phyloP scores from a whole-genome alignment of 768 basidiomycete genomes.

The Zangia roseola region DNA sequence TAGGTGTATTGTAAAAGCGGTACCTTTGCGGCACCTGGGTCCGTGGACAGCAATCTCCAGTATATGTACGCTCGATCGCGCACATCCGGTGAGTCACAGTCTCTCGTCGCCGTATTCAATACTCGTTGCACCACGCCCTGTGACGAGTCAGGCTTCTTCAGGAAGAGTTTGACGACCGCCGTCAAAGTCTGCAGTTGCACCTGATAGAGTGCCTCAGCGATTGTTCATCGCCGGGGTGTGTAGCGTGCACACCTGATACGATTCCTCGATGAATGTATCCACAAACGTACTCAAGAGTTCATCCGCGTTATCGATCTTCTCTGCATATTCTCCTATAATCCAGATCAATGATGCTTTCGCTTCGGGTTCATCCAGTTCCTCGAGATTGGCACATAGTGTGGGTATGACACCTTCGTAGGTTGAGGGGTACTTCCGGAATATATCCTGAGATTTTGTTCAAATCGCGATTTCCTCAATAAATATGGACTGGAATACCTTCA shows the following conservation, averaged over 20 bases:
- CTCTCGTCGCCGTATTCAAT: constrained; percentile 91
- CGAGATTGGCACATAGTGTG: constrained; percentile 89
- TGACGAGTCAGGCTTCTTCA: constrained; percentile 91
- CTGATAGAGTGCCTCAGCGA: constrained; percentile 27
- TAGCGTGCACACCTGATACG: constrained; percentile 63
- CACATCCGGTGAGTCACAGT: constrained; percentile 95
- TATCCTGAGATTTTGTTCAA: constrained; percentile 59
- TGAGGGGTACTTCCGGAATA: constrained; percentile 95
- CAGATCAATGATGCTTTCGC: constrained; percentile 98
- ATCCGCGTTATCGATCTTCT: constrained; percentile 96
- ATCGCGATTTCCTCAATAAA: too few relatives aligned
- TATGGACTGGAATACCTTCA: constrained; percentile 67
- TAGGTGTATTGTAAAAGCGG: neutral
- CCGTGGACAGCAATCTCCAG: constrained; percentile 92
- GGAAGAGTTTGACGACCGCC: constrained; percentile 94
- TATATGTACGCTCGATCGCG: constrained; percentile 98
- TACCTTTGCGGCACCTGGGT: constrained; percentile 94
- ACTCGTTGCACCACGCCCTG: constrained; percentile 93
- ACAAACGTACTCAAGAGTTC: constrained; percentile 90
- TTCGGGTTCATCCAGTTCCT: constrained; percentile 97
- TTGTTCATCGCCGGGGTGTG: neutral
- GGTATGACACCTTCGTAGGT: constrained; percentile 98
- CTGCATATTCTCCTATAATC: constrained; percentile 99
- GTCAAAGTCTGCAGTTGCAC: constrained; percentile 84
- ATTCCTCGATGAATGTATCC: constrained; percentile 90